Evolutionary conservation across 768 basidiomycete genomes (phyloP), one percentile per base, ranked within the genome.

Genomic region (Pleurotus citrinopileatus): DNA sequence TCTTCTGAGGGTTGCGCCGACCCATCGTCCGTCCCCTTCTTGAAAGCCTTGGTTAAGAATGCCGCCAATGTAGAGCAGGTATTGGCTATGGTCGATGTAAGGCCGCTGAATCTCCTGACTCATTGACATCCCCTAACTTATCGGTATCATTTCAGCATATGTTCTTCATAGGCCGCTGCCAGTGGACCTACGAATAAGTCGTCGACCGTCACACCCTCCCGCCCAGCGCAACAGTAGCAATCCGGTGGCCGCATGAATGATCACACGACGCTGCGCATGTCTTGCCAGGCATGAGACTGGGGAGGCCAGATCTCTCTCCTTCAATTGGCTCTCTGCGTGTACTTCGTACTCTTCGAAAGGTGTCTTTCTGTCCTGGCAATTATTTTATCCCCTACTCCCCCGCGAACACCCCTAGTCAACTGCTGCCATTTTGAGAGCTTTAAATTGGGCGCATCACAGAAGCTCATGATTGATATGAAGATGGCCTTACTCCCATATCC

Each of bases 11-110:
- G 96, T 80, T 91, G 98, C 64, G 93, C 97, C 23, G 94, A 98
- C 67, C 94, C 98, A 68, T 79, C 98, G 60, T 80, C 79, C 57
- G 88, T 99, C 62, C 88, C 93, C 43, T 98, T 97, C 87, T 75
- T 99, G 67, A 97, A 99, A 78, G 98, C 97, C 10, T 94, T 91
- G n/a, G 97, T 97, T 29, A 98, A 98, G 89, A 94, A 91, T 64
- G 93, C 95, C 51, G 95, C 94, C 57, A 97, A 97, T 63, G 97
- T 99, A 56, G 97, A 99, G 70, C 94, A 99, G 72, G 95, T 96
- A 4, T 86, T 98, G 79, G 94, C 94, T 26, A 92, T 99, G 83
- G 95, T 97, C 3, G 91, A 96, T 90, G 91, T 89, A 63, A 27
- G 82, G 58, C 17, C 28, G 28, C 44, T 20, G 43, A 1, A 54